Conservation (phyloP, 1,284 basidiomycete species). For the Malassezia sp. region DNA sequence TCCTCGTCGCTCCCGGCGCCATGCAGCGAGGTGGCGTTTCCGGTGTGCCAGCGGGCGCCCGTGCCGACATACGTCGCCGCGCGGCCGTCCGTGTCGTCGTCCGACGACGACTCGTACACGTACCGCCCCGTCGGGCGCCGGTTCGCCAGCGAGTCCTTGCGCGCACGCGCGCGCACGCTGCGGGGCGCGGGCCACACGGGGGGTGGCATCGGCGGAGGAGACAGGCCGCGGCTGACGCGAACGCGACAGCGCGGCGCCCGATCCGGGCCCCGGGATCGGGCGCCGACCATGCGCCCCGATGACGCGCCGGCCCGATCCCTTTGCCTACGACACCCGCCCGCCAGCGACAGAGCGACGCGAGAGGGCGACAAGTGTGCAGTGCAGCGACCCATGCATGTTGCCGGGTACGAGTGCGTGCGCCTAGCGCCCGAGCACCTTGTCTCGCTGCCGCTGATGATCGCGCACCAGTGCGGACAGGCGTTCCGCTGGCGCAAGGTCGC, state of each 20-base stretch:
- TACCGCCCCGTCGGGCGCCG: constrained; percentile 13
- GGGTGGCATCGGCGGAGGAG: no score
- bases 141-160: neutral
- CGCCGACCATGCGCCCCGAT: neutral
- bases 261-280: constrained; percentile 7
- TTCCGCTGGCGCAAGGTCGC: constrained; percentile 42
- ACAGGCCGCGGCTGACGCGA: no score
- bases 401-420: constrained; percentile 7
- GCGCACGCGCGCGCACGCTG: neutral
- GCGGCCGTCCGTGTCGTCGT: constrained; percentile 5
- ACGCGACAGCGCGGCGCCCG: neutral
- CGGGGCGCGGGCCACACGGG: no score
- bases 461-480: constrained; percentile 43
- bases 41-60: no score
- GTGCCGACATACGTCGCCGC: neutral
- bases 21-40: no score
- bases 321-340: no score
- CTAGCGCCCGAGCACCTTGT: constrained; percentile 16
- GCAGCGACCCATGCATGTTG: no score
- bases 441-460: constrained; percentile 35
- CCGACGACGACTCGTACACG: constrained; percentile 12
- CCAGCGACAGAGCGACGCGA: no score
- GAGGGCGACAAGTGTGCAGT: no score
- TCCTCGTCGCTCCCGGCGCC: neutral
- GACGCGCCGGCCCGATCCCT: no score